These are phyloP conservation scores for Tolypocladium ophioglossoides DNA, from an alignment of 2,329 filamentous ascomycete species.

Conservation along the genomic window DNA sequence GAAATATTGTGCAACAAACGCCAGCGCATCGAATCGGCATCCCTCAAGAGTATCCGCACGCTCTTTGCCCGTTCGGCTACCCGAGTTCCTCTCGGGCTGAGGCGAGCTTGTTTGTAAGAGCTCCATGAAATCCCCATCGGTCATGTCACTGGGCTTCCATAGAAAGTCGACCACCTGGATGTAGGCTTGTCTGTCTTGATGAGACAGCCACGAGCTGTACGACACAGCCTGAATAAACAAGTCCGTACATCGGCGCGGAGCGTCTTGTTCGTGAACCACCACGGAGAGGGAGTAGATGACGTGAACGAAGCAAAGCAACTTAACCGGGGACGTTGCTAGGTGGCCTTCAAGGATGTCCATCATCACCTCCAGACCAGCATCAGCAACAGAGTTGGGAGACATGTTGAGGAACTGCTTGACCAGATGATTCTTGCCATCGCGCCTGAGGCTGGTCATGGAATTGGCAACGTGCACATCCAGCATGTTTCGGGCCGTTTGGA, in stretches of 20 bases:
- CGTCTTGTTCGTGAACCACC: constrained; percentile 31
- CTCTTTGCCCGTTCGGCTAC: constrained; percentile 32
- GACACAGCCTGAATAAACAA: constrained; percentile 37
- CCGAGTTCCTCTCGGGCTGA: constrained; percentile 9
- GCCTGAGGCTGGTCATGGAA: constrained; percentile 31
- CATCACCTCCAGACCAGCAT: constrained; percentile 30
- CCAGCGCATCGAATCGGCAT: constrained; percentile 24
- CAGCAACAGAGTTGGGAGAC: constrained; percentile 26
- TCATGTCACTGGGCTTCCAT: constrained; percentile 34
- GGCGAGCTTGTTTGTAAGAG: constrained; percentile 12
- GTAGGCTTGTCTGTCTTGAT: constrained; percentile 27
- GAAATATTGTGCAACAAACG: constrained; percentile 33
- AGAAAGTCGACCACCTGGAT: constrained; percentile 32
- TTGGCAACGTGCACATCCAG: constrained; percentile 34
- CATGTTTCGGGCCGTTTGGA: constrained; percentile 33
- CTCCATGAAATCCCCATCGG: constrained; percentile 15
- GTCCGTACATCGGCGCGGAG: constrained; percentile 20
- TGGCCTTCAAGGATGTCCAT: constrained; percentile 26
- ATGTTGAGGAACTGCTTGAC: constrained; percentile 29
- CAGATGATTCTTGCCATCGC: constrained; percentile 29
- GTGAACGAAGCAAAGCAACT: constrained; percentile 41
- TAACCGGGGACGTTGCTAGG: constrained; percentile 26
- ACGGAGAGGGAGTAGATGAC: constrained; percentile 39
- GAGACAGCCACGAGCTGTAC: constrained; percentile 30
- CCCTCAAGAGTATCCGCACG: constrained; percentile 10